Evolutionary conservation across 1,284 basidiomycete species (phyloP).

Genomic region (Puccinia brachypodii): DNA sequence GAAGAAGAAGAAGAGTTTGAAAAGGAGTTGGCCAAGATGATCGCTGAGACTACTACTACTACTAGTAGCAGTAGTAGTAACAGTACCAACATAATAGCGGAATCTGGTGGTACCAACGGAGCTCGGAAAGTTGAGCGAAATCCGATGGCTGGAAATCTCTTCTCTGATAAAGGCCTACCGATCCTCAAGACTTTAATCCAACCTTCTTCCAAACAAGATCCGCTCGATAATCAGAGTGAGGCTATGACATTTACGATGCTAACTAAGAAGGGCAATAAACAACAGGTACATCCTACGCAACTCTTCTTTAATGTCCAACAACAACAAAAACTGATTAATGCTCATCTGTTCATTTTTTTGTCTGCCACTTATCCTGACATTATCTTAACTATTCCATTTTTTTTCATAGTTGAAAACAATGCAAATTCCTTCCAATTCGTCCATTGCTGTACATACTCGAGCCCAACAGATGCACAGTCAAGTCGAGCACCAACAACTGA

Average conservation of each 20-base stretch:
- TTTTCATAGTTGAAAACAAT: constrained; percentile 70
- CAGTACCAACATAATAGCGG: constrained; percentile 58
- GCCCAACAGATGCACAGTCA: constrained; percentile 85
- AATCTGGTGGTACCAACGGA: constrained; percentile 51
- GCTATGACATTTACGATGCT: constrained; percentile 91
- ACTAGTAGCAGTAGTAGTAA: no score
- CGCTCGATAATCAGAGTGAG: constrained; percentile 52
- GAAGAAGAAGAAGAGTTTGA: constrained; percentile 91
- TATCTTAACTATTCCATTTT: neutral
- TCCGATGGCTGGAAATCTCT: constrained; percentile 63
- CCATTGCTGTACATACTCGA: constrained; percentile 82
- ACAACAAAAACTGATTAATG: neutral
- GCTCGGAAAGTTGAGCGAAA: constrained; percentile 63
- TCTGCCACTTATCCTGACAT: no score
- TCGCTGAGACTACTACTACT: constrained; percentile 84
- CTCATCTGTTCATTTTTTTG: neutral
- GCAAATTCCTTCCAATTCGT: constrained; percentile 78
- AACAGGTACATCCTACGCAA: no score
- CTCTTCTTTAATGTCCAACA: neutral
- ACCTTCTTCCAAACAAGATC: constrained; percentile 55
- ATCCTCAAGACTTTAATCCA: constrained; percentile 55
- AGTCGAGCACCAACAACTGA: constrained; percentile 91
- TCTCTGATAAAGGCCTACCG: constrained; percentile 62
- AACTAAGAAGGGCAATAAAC: constrained; percentile 89
- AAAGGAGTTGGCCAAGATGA: constrained; percentile 91